These are phyloP conservation scores for Ceriops decandra DNA, from an alignment of 345 rosid species.

Conservation along the genomic window DNA sequence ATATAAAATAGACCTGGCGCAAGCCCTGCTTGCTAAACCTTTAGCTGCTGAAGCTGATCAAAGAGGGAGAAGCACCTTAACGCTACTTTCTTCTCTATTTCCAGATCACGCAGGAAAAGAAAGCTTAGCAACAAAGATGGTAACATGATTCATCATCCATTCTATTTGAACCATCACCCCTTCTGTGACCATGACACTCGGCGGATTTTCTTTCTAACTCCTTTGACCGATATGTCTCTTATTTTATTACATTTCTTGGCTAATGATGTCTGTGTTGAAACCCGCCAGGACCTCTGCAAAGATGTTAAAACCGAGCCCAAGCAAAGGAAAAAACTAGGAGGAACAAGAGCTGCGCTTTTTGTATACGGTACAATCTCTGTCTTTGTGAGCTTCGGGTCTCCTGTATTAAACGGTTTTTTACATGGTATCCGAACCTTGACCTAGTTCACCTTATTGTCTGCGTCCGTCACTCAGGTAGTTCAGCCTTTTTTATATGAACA, in stretches of 20 bases:
- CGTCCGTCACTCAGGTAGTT: too few relatives aligned
- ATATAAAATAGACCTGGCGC: too few relatives aligned
- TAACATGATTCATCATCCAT: not conserved
- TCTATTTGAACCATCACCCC: too few relatives aligned
- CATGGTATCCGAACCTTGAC: too few relatives aligned
- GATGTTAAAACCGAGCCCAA: conserved; percentile 26
- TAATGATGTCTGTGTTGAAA: not conserved
- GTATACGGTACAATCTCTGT: conserved; percentile 36
- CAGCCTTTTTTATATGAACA: too few relatives aligned
- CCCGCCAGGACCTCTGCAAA: conserved; percentile 27
- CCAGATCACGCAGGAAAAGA: not conserved
- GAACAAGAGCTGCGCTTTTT: conserved; percentile 46
- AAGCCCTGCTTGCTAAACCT: too few relatives aligned
- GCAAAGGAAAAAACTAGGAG: conserved; percentile 34
- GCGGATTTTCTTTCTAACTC: too few relatives aligned
- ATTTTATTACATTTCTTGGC: not conserved
- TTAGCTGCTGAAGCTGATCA: too few relatives aligned
- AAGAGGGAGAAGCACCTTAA: too few relatives aligned
- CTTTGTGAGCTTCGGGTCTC: not conserved
- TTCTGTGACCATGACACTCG: too few relatives aligned
- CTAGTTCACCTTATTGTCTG: too few relatives aligned
- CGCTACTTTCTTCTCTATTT: not conserved
- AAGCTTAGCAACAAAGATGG: conserved; percentile 23
- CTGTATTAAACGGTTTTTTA: not conserved
- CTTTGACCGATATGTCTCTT: too few relatives aligned